Evolutionary conservation across 306 rosid genomes (phyloP).

Genomic region (Echinosophora koreensis): DNA sequence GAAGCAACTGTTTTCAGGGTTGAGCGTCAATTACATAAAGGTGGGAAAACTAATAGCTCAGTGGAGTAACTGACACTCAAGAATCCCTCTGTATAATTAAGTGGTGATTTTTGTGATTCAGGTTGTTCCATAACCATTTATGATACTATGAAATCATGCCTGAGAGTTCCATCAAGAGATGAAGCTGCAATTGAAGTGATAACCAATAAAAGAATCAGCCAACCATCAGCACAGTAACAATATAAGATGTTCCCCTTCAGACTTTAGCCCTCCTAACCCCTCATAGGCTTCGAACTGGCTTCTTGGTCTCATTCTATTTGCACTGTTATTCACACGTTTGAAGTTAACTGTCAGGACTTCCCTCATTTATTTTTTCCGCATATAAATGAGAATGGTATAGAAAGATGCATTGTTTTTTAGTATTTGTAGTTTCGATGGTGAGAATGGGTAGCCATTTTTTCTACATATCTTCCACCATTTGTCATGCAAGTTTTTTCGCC

Average conservation of each 20-base stretch:
- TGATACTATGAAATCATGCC: slow-evolving; percentile 72
- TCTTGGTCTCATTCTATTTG: slow-evolving; percentile 41
- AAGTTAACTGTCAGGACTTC: too few species aligned
- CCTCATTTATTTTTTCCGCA: too few species aligned
- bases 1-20: slow-evolving; percentile 93
- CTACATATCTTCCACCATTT: too few species aligned
- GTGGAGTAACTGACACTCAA: background rate
- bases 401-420: too few species aligned
- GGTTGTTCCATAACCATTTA: slow-evolving; percentile 99
- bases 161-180: slow-evolving; percentile 89
- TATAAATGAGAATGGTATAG: too few species aligned
- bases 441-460: too few species aligned
- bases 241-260: slow-evolving; percentile 21
- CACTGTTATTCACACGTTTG: slow-evolving; percentile 31
- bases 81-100: slow-evolving; percentile 41
- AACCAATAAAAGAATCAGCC: slow-evolving; percentile 60
- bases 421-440: too few species aligned
- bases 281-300: slow-evolving; percentile 46
- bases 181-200: slow-evolving; percentile 66
- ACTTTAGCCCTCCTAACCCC: slow-evolving; percentile 33
- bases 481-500: too few species aligned
- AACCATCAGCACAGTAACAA: slow-evolving; percentile 57
- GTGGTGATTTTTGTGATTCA: slow-evolving; percentile 52
- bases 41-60: slow-evolving; percentile 50
- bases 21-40: slow-evolving; percentile 95